These are phyloP conservation scores for Pseudopyricularia cyperi DNA, from an alignment of 2,329 filamentous ascomycete species.

Conservation along the genomic window DNA sequence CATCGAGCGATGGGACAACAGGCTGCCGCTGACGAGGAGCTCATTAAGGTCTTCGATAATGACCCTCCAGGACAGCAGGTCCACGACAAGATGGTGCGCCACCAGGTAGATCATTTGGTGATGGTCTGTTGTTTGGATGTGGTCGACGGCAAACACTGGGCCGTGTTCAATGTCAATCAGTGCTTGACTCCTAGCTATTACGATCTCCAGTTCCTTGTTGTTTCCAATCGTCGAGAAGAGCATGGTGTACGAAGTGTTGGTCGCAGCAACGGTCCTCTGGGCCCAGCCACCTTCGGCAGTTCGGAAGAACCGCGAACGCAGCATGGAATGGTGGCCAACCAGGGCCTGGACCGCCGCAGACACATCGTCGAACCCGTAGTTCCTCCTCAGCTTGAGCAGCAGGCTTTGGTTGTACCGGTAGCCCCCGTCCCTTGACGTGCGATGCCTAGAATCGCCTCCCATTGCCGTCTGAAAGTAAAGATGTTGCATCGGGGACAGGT, in stretches of 20 bases:
- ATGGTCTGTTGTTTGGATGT: conserved; percentile 30
- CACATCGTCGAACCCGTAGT: conserved; percentile 27
- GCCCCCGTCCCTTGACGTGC: conserved; percentile 17
- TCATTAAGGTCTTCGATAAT: conserved; percentile 37
- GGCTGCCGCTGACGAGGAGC: conserved; percentile 28
- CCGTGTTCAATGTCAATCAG: conserved; percentile 35
- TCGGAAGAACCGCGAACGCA: conserved; percentile 29
- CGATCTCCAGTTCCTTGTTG: conserved; percentile 25
- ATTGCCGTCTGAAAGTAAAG: conserved; percentile 36
- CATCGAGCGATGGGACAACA: conserved; percentile 29
- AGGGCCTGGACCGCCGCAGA: conserved; percentile 34
- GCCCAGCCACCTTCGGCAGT: conserved; percentile 27
- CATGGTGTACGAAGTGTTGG: conserved; percentile 29
- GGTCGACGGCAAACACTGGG: conserved; percentile 35
- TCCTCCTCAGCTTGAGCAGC: conserved; percentile 28
- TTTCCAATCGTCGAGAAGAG: conserved; percentile 25
- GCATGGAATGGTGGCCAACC: conserved; percentile 37
- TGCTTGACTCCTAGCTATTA: conserved; percentile 27
- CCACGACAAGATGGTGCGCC: conserved; percentile 38
- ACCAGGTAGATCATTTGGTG: conserved; percentile 34
- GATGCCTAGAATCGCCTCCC: conserved; percentile 19
- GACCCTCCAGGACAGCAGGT: conserved; percentile 36
- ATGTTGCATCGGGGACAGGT: conserved; percentile 39
- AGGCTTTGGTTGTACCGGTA: conserved; percentile 39
- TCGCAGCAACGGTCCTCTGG: conserved; percentile 27